A percentile compares a stretch with the other conserved stretches of the same genome.
These are phyloP conservation scores for Dothideomycetes sp. DNA, from an alignment of 2,329 filamentous ascomycete species.

Conservation along the genomic window DNA sequence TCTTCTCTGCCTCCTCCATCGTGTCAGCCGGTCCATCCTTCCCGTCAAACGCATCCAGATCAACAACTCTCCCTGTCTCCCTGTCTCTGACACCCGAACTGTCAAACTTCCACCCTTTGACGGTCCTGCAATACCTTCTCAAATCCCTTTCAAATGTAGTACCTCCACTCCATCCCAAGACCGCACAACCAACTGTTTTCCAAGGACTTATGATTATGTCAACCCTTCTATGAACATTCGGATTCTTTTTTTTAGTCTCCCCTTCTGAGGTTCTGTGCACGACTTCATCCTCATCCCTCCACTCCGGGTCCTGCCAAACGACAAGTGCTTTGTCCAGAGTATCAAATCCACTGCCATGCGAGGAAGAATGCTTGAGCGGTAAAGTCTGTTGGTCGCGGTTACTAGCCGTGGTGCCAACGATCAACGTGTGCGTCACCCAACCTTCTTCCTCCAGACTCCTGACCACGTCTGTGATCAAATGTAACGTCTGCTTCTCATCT, in stretches of 20 bases:
- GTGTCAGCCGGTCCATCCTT: slow-evolving; percentile 34
- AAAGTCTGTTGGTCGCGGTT: slow-evolving; percentile 60
- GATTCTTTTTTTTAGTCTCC: slow-evolving; percentile 46
- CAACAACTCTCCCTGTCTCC: slow-evolving; percentile 58
- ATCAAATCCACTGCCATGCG: slow-evolving; percentile 61
- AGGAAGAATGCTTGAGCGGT: slow-evolving; percentile 38
- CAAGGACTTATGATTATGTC: slow-evolving; percentile 89
- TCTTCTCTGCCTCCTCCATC: slow-evolving; percentile 65
- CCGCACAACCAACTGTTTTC: slow-evolving; percentile 78
- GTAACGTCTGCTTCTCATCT: slow-evolving; percentile 56
- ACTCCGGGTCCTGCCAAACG: slow-evolving; percentile 70
- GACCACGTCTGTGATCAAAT: slow-evolving; percentile 66
- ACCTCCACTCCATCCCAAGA: slow-evolving; percentile 80
- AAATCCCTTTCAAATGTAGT: slow-evolving; percentile 87
- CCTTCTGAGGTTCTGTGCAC: slow-evolving; percentile 29
- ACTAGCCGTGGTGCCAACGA: slow-evolving; percentile 59
- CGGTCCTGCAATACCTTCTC: slow-evolving; percentile 65
- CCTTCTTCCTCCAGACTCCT: slow-evolving; percentile 56
- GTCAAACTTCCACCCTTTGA: slow-evolving; percentile 74
- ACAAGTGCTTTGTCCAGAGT: slow-evolving; percentile 85
- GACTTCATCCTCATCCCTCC: too few relatives aligned
- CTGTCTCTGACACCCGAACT: slow-evolving; percentile 73
- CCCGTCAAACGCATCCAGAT: slow-evolving; percentile 62
- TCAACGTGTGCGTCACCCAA: slow-evolving; percentile 75
- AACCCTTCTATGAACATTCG: slow-evolving; percentile 71